These are phyloP conservation scores for Russula earlei DNA, from an alignment of 768 basidiomycete species.

Conservation along the genomic window DNA sequence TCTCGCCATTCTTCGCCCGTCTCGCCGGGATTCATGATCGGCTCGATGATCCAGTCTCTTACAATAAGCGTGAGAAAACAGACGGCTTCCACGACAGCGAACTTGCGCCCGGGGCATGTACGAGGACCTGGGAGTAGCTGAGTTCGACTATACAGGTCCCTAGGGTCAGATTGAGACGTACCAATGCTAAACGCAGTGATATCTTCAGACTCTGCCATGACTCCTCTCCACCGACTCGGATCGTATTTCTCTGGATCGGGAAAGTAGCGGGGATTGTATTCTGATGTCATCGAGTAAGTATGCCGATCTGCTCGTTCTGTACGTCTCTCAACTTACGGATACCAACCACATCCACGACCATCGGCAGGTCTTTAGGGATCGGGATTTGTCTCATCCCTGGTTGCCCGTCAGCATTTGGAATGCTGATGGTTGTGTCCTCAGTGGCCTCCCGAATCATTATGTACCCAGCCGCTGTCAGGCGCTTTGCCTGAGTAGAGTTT, in stretches of 20 bases:
- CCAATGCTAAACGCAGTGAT: constrained; percentile 19
- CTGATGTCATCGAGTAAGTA: constrained; percentile 18
- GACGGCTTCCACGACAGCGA: constrained; percentile 43
- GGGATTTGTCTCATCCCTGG: constrained; percentile 20
- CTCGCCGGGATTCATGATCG: constrained; percentile 32
- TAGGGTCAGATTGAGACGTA: constrained; percentile 1
- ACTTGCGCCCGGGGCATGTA: constrained; percentile 45
- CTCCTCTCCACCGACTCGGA: constrained; percentile 33
- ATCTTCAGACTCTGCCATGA: constrained; percentile 9
- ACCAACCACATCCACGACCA: constrained; percentile 27
- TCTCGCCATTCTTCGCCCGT: constrained; percentile 23
- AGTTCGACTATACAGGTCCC: not conserved
- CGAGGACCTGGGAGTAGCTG: constrained; percentile 33
- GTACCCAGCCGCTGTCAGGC: constrained; percentile 24
- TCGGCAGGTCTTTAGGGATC: constrained; percentile 23
- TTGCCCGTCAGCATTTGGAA: constrained; percentile 3
- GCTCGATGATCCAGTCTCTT: constrained; percentile 44
- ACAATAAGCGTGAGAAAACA: constrained; percentile 43
- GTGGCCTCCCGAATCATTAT: constrained; percentile 26
- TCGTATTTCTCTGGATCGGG: constrained; percentile 30
- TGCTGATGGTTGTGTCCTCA: constrained; percentile 22
- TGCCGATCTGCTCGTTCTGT: not conserved
- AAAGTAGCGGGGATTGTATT: constrained; percentile 31
- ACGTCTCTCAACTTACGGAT: constrained; percentile 1
- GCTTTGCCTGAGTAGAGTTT: not conserved